Percentiles rank a stretch among this genome's conserved stretches.
phyloP scores from a whole-genome alignment of 768 basidiomycete genomes.

The Mycena vulgaris region DNA sequence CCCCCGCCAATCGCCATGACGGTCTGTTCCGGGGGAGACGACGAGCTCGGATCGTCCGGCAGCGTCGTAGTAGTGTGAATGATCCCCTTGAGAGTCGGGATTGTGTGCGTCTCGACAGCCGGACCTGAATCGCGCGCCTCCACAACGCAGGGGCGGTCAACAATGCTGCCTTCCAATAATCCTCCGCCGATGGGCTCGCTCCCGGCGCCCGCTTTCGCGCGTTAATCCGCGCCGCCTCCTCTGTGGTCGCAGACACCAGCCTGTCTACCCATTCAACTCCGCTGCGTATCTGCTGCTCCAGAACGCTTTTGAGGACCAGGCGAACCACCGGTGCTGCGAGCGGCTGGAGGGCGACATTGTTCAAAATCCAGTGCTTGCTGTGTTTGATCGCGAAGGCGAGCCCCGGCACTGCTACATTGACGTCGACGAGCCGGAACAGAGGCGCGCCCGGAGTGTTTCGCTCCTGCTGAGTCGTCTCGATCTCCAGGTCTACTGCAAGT shows the following conservation, averaged over 20 bases:
- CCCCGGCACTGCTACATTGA: slow-evolving; percentile 47
- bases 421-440: slow-evolving; percentile 51
- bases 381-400: slow-evolving; percentile 50
- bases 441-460: slow-evolving; percentile 37
- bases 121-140: slow-evolving; percentile 5
- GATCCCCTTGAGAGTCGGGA: slow-evolving; percentile 49
- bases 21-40: slow-evolving; percentile 40
- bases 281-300: slow-evolving; percentile 48
- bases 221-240: slow-evolving; percentile 40
- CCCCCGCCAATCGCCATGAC: slow-evolving; percentile 55
- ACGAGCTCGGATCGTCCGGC: slow-evolving; percentile 18
- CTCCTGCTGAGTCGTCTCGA: slow-evolving; percentile 45
- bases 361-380: slow-evolving; percentile 58
- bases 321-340: slow-evolving; percentile 52
- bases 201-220: slow-evolving; percentile 21
- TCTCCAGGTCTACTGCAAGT: slow-evolving; percentile 48
- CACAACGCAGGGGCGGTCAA: slow-evolving; percentile 42
- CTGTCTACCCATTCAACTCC: slow-evolving; percentile 46
- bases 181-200: slow-evolving; percentile 36
- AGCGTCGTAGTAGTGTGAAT: slow-evolving; percentile 44
- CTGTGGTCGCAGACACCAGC: slow-evolving; percentile 44
- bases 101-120: slow-evolving; percentile 31
- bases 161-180: slow-evolving; percentile 50
- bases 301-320: slow-evolving; percentile 41
- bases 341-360: slow-evolving; percentile 54